Evolutionary conservation across 441 rosid species (phyloP).

Genomic region (Populus trichocarpa): DNA sequence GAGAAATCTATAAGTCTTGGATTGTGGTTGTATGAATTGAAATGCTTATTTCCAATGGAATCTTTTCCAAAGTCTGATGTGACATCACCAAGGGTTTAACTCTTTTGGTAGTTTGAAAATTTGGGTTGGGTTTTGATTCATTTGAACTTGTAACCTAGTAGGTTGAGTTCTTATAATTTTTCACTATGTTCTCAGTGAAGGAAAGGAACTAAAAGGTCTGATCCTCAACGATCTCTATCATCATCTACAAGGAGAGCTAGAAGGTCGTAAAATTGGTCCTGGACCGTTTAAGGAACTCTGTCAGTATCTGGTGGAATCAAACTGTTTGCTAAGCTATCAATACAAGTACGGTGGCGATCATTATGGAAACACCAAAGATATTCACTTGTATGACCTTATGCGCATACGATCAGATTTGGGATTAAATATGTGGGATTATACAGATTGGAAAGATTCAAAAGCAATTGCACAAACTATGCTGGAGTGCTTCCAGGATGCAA

Average conservation of each 20-base stretch:
- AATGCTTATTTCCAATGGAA: neutral
- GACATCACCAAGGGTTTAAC: neutral
- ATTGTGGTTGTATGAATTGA: neutral
- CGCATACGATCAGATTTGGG: constrained; percentile 53
- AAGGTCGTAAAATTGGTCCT: constrained; percentile 73
- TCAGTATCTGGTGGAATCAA: constrained; percentile 59
- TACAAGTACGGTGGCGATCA: constrained; percentile 31
- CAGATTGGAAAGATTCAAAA: constrained; percentile 73
- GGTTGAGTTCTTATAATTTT: neutral
- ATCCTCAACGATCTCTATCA: constrained; percentile 74
- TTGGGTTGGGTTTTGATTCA: neutral
- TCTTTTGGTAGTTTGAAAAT: neutral
- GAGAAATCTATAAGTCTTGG: neutral
- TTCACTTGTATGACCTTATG: constrained; percentile 47
- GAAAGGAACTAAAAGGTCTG: constrained; percentile 56
- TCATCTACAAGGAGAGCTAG: constrained; percentile 87
- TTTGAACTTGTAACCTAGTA: neutral
- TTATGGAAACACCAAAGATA: constrained; percentile 29
- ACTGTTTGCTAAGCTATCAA: constrained; percentile 50
- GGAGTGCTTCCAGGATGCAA: constrained; percentile 58
- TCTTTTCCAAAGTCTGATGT: neutral
- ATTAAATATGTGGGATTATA: constrained; percentile 69
- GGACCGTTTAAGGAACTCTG: constrained; percentile 92
- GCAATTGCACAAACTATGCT: constrained; percentile 59
- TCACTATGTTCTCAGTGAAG: constrained; percentile 53